Evolutionary conservation across 116 monocot genomes (phyloP).

Genomic region (Iris pallida): DNA sequence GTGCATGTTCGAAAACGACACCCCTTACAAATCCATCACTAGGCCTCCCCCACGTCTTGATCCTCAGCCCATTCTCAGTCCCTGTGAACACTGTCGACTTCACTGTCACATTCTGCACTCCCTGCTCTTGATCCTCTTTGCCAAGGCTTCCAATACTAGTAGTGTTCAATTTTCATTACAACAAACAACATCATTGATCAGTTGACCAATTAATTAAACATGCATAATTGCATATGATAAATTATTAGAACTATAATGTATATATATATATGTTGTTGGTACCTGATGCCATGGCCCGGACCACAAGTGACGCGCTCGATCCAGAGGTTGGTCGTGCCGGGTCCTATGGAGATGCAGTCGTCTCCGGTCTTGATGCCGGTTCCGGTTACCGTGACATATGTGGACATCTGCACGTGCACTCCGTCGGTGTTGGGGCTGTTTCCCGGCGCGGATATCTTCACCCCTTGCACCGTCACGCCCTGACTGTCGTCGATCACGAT

Average conservation of each 20-base stretch:
- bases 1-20: constrained; percentile 37
- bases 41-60: constrained; percentile 59
- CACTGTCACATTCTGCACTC: constrained; percentile 67
- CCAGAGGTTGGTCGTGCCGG: constrained; percentile 22
- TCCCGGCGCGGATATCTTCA: constrained; percentile 21
- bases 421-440: constrained; percentile 61
- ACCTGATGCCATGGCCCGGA: constrained; percentile 59
- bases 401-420: constrained; percentile 34
- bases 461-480: not conserved
- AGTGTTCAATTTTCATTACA: constrained; percentile 4
- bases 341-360: constrained; percentile 43
- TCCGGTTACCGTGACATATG: constrained; percentile 11
- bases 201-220: no score
- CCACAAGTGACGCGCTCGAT: constrained; percentile 37
- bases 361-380: constrained; percentile 42
- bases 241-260: not conserved
- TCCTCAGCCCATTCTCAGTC: constrained; percentile 58
- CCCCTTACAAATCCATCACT: constrained; percentile 31
- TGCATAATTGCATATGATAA: not conserved
- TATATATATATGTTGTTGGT: not conserved
- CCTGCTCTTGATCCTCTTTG: constrained; percentile 24
- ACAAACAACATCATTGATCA: no score
- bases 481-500: constrained; percentile 17
- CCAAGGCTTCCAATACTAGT: constrained; percentile 75
- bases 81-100: constrained; percentile 33